phyloP scores from a whole-genome alignment of 495 filamentous ascomycete genomes.

The Aspergillus cavernicola region DNA sequence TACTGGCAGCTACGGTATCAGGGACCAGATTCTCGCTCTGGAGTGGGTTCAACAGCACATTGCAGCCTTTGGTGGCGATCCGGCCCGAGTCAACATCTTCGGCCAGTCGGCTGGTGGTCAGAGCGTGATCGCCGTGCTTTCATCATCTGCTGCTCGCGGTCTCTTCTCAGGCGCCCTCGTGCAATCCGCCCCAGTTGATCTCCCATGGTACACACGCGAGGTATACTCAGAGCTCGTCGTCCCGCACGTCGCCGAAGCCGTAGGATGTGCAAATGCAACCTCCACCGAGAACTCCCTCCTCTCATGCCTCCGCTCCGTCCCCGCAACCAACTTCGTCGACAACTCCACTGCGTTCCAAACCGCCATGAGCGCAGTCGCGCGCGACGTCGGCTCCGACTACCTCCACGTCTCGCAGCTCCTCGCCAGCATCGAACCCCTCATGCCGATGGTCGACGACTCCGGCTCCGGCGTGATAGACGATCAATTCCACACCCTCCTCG shows the following conservation, averaged over 20 bases:
- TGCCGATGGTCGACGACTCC: slow-evolving; percentile 28
- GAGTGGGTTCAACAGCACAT: slow-evolving; percentile 53
- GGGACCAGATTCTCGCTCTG: slow-evolving; percentile 40
- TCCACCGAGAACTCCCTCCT: slow-evolving; percentile 17
- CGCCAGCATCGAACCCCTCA: slow-evolving; percentile 25
- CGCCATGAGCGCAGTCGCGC: slow-evolving; percentile 8
- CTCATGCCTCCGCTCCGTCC: slow-evolving; percentile 24
- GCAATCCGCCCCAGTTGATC: slow-evolving; percentile 25
- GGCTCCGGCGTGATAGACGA: slow-evolving; percentile 25
- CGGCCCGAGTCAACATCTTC: slow-evolving; percentile 45
- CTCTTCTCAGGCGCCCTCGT: slow-evolving; percentile 32
- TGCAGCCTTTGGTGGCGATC: slow-evolving; percentile 48
- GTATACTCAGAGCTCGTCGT: slow-evolving; percentile 23
- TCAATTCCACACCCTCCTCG: slow-evolving; percentile 28
- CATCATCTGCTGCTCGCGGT: slow-evolving; percentile 28
- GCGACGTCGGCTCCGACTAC: slow-evolving; percentile 12
- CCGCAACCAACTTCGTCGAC: slow-evolving; percentile 22
- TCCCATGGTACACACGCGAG: slow-evolving; percentile 27
- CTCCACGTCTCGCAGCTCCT: slow-evolving; percentile 21
- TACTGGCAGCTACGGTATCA: slow-evolving; percentile 36
- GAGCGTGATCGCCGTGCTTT: slow-evolving; percentile 48
- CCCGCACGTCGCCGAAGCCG: slow-evolving; percentile 20
- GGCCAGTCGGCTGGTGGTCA: slow-evolving; percentile 56
- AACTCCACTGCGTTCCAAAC: slow-evolving; percentile 22
- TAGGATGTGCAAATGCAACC: slow-evolving; percentile 22